Percentiles rank a stretch among this genome's conserved stretches.
phyloP scores from a whole-genome alignment of 805 yeast species.

The Tetrapisispora pingtungensis region DNA sequence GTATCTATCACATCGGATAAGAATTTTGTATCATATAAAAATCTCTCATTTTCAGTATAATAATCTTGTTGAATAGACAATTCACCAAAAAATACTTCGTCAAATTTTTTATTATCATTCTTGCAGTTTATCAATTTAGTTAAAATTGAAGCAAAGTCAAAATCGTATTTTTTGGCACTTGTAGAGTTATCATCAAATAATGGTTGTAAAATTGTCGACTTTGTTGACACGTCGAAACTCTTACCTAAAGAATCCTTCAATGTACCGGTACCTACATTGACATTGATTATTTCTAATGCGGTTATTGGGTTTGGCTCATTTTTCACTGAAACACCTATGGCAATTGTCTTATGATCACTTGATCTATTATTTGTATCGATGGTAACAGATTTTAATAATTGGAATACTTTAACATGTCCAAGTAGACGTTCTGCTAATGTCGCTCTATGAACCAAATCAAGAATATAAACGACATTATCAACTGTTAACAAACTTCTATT shows the following conservation, averaged over 20 bases:
- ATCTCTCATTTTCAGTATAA: conserved; percentile 56
- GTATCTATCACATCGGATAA: conserved; percentile 37
- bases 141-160: conserved; percentile 20
- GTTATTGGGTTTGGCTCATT: conserved; percentile 20
- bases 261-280: conserved; percentile 58
- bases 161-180: conserved; percentile 5
- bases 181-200: conserved; percentile 12
- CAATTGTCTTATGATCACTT: conserved; percentile 18
- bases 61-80: conserved; percentile 35
- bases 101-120: conserved; percentile 22
- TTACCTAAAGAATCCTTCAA: conserved; percentile 64
- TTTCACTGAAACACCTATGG: conserved; percentile 25
- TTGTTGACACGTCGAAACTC: conserved; percentile 27
- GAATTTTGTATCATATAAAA: conserved; percentile 46
- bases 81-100: conserved; percentile 24
- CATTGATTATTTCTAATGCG: conserved; percentile 26
- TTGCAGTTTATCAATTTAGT: conserved; percentile 16
- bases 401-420: conserved; percentile 22
- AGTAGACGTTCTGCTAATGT: conserved; percentile 18
- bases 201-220: conserved; percentile 18
- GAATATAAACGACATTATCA: conserved; percentile 19
- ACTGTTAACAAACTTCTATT: conserved; percentile 24
- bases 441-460: conserved; percentile 24
- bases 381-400: conserved; percentile 18
- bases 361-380: conserved; percentile 6